phyloP scores from a whole-genome alignment of 331 rosid genomes.

The Rosa hybrid region DNA sequence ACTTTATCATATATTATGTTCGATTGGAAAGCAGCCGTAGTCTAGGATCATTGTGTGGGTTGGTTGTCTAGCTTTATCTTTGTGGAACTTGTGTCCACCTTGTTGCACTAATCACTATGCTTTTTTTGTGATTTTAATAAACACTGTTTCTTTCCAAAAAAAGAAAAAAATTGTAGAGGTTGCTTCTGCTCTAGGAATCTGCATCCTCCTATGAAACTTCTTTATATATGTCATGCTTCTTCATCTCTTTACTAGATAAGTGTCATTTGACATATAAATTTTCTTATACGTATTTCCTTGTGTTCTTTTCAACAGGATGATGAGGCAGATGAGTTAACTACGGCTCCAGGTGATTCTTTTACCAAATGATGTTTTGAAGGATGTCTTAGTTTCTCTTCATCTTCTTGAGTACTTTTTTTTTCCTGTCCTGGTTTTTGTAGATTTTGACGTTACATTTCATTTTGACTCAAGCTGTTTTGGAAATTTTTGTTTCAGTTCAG shows the following conservation, averaged over 20 bases:
- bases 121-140: background rate
- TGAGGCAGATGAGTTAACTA: constrained; percentile 58
- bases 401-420: background rate
- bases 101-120: background rate
- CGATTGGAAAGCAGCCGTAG: background rate
- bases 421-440: background rate
- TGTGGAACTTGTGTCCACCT: background rate
- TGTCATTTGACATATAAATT: constrained; percentile 5
- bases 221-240: background rate
- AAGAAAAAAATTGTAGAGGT: background rate
- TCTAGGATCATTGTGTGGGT: background rate
- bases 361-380: constrained; percentile 19
- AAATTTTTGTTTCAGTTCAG: constrained; percentile 73
- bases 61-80: background rate
- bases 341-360: constrained; percentile 65
- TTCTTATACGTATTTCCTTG: constrained; percentile 23
- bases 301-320: constrained; percentile 68
- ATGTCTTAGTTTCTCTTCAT: constrained; percentile 23
- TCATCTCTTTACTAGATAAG: background rate
- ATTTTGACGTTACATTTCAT: constrained; percentile 21
- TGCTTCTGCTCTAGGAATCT: background rate
- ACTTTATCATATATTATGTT: background rate
- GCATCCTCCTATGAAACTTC: background rate
- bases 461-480: constrained; percentile 23
- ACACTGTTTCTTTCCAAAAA: background rate